Percentiles rank a stretch among this genome's conserved stretches.
Evolutionary conservation across 176 grass and related monocot species (phyloP).

Genomic region (Carex cristatella): DNA sequence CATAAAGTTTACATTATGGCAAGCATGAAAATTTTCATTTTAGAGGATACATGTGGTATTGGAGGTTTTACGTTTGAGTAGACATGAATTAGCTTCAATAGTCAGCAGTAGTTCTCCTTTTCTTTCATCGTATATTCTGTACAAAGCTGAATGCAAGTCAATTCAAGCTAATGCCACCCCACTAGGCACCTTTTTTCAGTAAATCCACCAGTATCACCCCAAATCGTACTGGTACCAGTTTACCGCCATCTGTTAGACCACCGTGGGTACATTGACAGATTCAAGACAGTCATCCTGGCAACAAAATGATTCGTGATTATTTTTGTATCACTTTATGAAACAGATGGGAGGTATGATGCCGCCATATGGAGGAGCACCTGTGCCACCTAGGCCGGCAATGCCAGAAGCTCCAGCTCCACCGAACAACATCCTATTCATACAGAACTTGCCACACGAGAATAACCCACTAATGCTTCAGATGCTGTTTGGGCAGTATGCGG

Average conservation of each 20-base stretch:
- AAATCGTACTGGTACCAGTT: no score
- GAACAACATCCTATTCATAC: conserved; percentile 86
- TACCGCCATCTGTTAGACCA: neutral
- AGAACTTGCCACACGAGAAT: conserved; percentile 82
- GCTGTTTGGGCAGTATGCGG: conserved; percentile 83
- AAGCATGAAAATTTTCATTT: neutral
- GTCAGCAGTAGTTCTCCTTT: neutral
- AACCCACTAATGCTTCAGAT: conserved; percentile 82
- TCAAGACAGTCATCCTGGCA: neutral
- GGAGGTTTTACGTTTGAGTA: neutral
- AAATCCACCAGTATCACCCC: neutral
- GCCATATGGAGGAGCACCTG: conserved; percentile 56
- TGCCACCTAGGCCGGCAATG: conserved; percentile 54
- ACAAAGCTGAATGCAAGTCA: neutral
- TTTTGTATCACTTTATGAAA: neutral
- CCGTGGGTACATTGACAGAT: neutral
- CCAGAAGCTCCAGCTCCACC: conserved; percentile 76
- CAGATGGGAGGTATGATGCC: conserved; percentile 32
- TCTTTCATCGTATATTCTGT: neutral
- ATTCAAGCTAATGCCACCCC: neutral
- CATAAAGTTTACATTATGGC: neutral
- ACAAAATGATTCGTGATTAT: neutral
- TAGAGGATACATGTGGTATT: neutral
- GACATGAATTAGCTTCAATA: neutral
- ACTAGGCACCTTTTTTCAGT: neutral